phyloP scores from a whole-genome alignment of 352 stramenopile species.

The Phytophthora pseudosyringae region DNA sequence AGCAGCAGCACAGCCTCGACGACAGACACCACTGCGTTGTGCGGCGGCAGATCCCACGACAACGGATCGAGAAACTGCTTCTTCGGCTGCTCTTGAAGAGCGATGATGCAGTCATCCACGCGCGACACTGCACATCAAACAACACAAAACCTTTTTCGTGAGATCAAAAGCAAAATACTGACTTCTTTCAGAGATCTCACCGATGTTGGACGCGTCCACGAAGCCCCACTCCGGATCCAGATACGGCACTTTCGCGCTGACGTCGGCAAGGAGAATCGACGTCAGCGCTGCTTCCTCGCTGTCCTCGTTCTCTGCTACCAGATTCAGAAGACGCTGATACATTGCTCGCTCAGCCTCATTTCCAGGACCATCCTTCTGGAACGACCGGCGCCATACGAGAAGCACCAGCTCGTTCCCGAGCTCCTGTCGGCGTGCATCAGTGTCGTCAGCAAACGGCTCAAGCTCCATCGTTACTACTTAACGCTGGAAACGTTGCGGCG shows the following conservation, averaged over 20 bases:
- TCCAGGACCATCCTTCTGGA: slow-evolving; percentile 19
- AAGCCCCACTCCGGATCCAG: slow-evolving; percentile 52
- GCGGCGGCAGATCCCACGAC: slow-evolving; percentile 61
- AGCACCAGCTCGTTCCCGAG: slow-evolving; percentile 10
- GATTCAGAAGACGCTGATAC: slow-evolving; percentile 20
- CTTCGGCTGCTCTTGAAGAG: slow-evolving; percentile 60
- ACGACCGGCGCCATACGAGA: slow-evolving; percentile 28
- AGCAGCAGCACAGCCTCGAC: slow-evolving; percentile 64
- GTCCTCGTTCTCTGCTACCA: slow-evolving; percentile 28
- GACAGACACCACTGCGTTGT: slow-evolving; percentile 49
- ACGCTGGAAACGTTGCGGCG: no score
- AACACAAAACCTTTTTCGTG: not conserved
- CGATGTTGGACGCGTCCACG: slow-evolving; percentile 63
- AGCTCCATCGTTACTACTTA: slow-evolving; percentile 11
- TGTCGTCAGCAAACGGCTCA: slow-evolving; percentile 5
- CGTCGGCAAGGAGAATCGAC: slow-evolving; percentile 33
- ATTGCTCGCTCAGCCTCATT: slow-evolving; percentile 29
- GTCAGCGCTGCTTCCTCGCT: slow-evolving; percentile 10
- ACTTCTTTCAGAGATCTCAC: slow-evolving; percentile 26
- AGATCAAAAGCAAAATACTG: not conserved
- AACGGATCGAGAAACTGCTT: slow-evolving; percentile 69
- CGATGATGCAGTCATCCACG: slow-evolving; percentile 67
- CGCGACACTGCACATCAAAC: slow-evolving; percentile 42
- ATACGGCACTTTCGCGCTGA: slow-evolving; percentile 50
- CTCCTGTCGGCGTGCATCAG: not conserved